Evolutionary conservation across 2,329 filamentous ascomycete species (phyloP).

Genomic region (Alternaria tenuissima): DNA sequence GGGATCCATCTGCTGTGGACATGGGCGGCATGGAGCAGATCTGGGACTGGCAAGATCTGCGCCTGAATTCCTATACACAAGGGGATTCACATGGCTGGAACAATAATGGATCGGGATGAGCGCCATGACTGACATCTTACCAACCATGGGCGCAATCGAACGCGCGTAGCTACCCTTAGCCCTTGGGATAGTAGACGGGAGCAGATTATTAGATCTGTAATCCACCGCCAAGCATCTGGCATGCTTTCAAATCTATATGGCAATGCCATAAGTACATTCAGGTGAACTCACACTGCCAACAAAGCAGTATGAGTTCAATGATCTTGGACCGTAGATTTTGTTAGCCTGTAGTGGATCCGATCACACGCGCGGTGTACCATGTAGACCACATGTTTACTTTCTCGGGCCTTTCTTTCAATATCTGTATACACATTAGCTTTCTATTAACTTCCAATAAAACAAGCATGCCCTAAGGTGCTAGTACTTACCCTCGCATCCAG

Average conservation of each 20-base stretch:
- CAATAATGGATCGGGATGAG: neutral
- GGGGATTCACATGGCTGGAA: neutral
- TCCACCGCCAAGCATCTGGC: too few relatives aligned
- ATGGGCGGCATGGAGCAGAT: slow-evolving; percentile 45
- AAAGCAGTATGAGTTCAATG: neutral
- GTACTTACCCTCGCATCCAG: neutral
- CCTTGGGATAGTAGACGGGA: neutral
- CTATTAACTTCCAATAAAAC: neutral
- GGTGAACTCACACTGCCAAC: neutral
- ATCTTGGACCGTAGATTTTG: neutral
- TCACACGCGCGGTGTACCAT: neutral
- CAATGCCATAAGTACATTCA: too few relatives aligned
- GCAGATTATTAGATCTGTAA: neutral
- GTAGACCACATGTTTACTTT: neutral
- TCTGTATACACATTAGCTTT: neutral
- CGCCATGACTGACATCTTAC: neutral
- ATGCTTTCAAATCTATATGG: too few relatives aligned
- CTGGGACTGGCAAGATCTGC: slow-evolving; percentile 43
- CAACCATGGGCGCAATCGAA: neutral
- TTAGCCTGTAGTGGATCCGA: neutral
- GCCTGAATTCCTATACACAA: slow-evolving; percentile 29
- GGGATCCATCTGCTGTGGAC: slow-evolving; percentile 22
- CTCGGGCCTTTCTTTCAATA: neutral
- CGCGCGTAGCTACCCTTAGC: too few relatives aligned
- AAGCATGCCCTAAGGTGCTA: neutral